Evolutionary conservation across 306 rosid species (phyloP), one percentile per base, ranked within the genome.

Genomic region (Morella rubra): DNA sequence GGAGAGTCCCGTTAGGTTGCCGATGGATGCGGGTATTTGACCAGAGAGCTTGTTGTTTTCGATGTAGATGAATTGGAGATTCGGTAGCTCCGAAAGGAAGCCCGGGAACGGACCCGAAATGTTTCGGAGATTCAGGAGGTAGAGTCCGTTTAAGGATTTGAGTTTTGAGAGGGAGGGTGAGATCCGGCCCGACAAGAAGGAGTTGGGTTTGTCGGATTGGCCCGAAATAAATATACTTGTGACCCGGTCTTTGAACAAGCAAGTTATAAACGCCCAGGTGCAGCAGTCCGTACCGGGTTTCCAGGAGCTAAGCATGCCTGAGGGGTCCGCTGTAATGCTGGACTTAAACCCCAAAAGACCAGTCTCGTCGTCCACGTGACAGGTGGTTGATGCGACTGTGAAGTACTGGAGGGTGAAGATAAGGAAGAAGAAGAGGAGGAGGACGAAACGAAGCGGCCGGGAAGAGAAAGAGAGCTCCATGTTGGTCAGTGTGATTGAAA

Each of bases 301-400:
- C 97, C 98, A 94, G 3, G 93, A 69, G 47, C 64, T 49, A 5
- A 91, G 80, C 44, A 85, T 73, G 73, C 87, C 85, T 4, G 93
- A 87, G 2, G 98, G 98, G 78, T 94, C 98, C 19, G 93, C 83
- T n/a, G 68, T 77, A 77, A 94, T 91, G 45, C 80, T 81, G 9
- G 93, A 87, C 55, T 91, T 94, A 85, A 94, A 94, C 7, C 81
- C 91, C 44, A 91, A 76, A 3, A 94, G 87, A 4, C 91, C 97
- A 6, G 89, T 32, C 22, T 82, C 89, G 8, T 94, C 98, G 18
- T 89, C 89, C 7, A 49, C 55, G 52, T 89, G 80, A 65, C 98
- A 94, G 74, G 85, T 83, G 51, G 94, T 86, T 5, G 85, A 87
- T 27, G 73, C 4, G 70, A n/a, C 79, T 1, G 19, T 62, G 41